Evolutionary conservation across 1,284 basidiomycete genomes (phyloP), one percentile per base, ranked within the genome.

Genomic region (Vanrija sp.): DNA sequence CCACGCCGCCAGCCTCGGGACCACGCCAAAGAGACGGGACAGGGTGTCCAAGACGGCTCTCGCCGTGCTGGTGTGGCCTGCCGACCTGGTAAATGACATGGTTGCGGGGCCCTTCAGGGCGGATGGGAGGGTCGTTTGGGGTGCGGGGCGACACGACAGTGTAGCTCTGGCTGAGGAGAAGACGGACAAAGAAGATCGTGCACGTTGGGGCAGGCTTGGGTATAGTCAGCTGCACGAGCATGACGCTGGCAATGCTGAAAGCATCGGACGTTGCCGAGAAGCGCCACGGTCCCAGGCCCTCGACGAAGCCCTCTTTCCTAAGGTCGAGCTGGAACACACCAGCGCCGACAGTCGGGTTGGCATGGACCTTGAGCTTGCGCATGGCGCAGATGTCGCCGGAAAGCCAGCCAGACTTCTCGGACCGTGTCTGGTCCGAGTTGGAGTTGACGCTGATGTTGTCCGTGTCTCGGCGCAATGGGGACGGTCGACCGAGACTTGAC

Each of bases 101-200:
- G 23, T 68, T 60, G 26, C 56, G 64, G 1, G 70, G 54, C 10
- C 51, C n/a, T 54, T 73, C 69, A 14, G 71, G 68, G 43, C 50
- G 46, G 49, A 54, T 49, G 4, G 71, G 66, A 18, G 62, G 55
- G 10, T 66, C 62, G 56, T 73, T 69, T 3, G 71, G 71, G 14
- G 65, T 70, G 16, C 73, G 65, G 5, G 73, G 73, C 5, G 73
- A 74, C 44, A 56, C 56, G 38, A 77, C 46, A 18, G 55, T 54
- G 52, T 76, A 76, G 1, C 43, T 51, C 53, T 77, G 75, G 1
- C 65, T 49, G 7, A 77, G 54, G 15, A 75, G 48, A 16, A 77
- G 61, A 23, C 74, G 72, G 23, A 65, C 54, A 51, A 73, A 67
- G 62, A 75, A 77, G 59, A 77, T 69, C 18, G 74, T 71, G n/a